A percentile compares a stretch with the other conserved stretches of the same genome.
Conservation (phyloP, 352 stramenopile species). For the Pythium dissotocum region DNA sequence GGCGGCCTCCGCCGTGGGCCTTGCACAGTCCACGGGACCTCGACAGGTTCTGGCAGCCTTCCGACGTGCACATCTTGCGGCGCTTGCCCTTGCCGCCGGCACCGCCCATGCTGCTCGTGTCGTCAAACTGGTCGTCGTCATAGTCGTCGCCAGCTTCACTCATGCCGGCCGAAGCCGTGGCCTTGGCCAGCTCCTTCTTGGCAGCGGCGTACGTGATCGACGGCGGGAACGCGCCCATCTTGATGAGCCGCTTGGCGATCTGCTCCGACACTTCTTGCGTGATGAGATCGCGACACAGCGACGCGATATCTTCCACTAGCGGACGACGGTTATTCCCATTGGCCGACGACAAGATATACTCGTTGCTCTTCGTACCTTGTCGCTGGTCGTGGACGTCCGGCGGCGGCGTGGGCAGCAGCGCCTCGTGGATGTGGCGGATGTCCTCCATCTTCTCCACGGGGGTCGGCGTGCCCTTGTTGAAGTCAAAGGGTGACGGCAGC, state of each 20-base stretch:
- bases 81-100: constrained; percentile 54
- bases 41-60: constrained; percentile 77
- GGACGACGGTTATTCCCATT: constrained; percentile 42
- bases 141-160: constrained; percentile 22
- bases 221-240: constrained; percentile 21
- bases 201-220: constrained; percentile 6
- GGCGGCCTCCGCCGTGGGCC: constrained; percentile 67
- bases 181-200: background rate
- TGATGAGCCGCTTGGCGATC: constrained; percentile 21
- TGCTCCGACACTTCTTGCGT: constrained; percentile 51
- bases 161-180: background rate
- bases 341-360: constrained; percentile 47
- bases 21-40: constrained; percentile 80
- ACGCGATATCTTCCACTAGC: constrained; percentile 77
- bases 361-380: constrained; percentile 61
- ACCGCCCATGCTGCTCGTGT: constrained; percentile 24
- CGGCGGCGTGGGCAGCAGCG: constrained; percentile 68
- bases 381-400: constrained; percentile 57
- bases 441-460: constrained; percentile 73
- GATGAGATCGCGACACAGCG: constrained; percentile 75
- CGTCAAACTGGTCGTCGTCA: constrained; percentile 29
- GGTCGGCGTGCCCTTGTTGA: constrained; percentile 74
- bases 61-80: constrained; percentile 78
- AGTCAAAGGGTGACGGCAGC: constrained; percentile 77
- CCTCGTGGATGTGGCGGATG: constrained; percentile 70